A percentile compares a stretch with the other conserved stretches of the same genome.
Evolutionary conservation across 768 basidiomycete species (phyloP).

Genomic region (Tricholoma sp.): DNA sequence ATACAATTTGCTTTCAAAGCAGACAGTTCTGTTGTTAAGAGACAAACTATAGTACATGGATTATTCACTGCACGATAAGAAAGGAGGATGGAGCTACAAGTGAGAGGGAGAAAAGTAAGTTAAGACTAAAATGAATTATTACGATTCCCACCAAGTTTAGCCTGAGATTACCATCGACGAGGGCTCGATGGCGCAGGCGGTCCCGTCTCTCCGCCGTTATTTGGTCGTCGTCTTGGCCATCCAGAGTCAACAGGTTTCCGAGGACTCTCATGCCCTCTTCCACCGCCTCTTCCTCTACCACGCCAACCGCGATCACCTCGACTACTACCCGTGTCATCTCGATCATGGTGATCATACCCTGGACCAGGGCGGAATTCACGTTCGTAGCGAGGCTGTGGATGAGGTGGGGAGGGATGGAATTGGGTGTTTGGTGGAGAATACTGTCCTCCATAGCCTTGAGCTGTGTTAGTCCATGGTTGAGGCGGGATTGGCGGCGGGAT

Average conservation of each 20-base stretch:
- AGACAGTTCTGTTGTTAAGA: not conserved
- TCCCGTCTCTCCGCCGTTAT: conserved; percentile 21
- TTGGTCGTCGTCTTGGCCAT: conserved; percentile 44
- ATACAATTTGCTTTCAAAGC: not conserved
- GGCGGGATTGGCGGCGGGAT: conserved; percentile 17
- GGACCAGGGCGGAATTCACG: conserved; percentile 18
- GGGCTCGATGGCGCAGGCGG: conserved; percentile 20
- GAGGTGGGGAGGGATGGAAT: conserved; percentile 9
- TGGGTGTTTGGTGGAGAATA: conserved; percentile 7
- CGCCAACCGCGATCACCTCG: conserved; percentile 23
- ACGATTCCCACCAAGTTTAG: not conserved
- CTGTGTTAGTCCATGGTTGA: conserved; percentile 9
- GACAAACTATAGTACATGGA: not conserved
- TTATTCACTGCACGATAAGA: not conserved
- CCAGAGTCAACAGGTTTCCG: conserved; percentile 48
- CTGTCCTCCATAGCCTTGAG: conserved; percentile 9
- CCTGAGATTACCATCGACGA: conserved; percentile 7
- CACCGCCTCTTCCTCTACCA: conserved; percentile 30
- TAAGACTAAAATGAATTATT: not conserved
- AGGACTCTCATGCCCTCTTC: conserved; percentile 25
- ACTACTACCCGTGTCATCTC: conserved; percentile 15
- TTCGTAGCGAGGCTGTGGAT: conserved; percentile 5
- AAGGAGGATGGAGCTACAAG: not conserved
- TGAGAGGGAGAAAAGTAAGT: not conserved
- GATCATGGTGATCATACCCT: conserved; percentile 30